phyloP scores from a whole-genome alignment of 345 rosid genomes.

The Bruguiera sexangula region DNA sequence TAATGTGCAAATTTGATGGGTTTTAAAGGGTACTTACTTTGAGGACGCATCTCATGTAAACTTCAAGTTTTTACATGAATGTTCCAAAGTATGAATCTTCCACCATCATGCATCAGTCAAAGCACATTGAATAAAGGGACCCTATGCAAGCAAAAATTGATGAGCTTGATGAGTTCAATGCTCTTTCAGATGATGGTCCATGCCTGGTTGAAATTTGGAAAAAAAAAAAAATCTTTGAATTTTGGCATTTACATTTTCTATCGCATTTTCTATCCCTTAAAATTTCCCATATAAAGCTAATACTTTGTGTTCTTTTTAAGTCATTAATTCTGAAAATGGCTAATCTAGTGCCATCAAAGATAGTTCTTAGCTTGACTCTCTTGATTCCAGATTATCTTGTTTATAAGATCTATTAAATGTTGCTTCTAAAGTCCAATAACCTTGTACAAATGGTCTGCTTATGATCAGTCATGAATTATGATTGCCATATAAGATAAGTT shows the following conservation, averaged over 20 bases:
- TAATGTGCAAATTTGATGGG: slow-evolving; percentile 10
- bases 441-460: neutral
- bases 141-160: no score
- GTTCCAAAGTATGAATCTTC: no score
- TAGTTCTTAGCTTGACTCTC: no score
- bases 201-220: neutral
- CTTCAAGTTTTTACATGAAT: no score
- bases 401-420: no score
- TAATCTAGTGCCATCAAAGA: no score
- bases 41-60: neutral
- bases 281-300: neutral
- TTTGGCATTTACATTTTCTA: neutral
- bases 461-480: neutral
- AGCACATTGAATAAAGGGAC: neutral
- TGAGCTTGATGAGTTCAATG: neutral
- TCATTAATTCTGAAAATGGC: no score
- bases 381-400: no score
- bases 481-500: neutral
- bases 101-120: no score
- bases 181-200: no score
- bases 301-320: no score
- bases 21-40: neutral
- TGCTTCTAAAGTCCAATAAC: neutral
- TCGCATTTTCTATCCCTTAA: neutral
- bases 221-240: neutral